A percentile compares a stretch with the other conserved stretches of the same genome.
Evolutionary conservation across 2,329 filamentous ascomycete species (phyloP).

Genomic region (Fusarium redolens): DNA sequence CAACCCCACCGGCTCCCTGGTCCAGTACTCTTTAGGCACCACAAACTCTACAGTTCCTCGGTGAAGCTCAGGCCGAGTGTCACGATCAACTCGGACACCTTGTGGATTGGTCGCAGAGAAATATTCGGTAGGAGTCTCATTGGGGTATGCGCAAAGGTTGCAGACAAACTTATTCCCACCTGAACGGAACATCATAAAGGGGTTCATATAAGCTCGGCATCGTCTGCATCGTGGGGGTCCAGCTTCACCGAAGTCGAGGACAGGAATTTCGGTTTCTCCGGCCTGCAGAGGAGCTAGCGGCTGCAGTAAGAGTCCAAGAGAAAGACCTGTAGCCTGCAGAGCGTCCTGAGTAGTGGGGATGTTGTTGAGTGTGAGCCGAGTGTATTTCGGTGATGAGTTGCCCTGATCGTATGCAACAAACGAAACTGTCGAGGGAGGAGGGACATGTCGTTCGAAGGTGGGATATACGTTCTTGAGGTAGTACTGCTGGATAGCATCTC

Average conservation of each 20-base stretch:
- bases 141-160: constrained; percentile 97
- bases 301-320: constrained; percentile 88
- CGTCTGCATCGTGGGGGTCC: constrained; percentile 92
- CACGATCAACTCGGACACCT: constrained; percentile 86
- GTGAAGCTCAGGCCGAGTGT: constrained; percentile 88
- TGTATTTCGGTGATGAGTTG: constrained; percentile 94
- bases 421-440: constrained; percentile 86
- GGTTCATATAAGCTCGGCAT: constrained; percentile 97
- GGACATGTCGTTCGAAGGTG: constrained; percentile 93
- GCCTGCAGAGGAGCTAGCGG: constrained; percentile 85
- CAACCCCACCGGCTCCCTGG: constrained; percentile 88
- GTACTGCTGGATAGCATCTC: constrained; percentile 84
- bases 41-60: constrained; percentile 95
- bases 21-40: constrained; percentile 99
- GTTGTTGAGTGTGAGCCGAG: constrained; percentile 91
- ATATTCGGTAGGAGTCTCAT: constrained; percentile 92
- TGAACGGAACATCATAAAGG: constrained; percentile 96
- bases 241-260: constrained; percentile 92
- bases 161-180: constrained; percentile 97
- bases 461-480: constrained; percentile 91
- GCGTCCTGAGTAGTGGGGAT: constrained; percentile 87
- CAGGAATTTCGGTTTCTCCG: constrained; percentile 87
- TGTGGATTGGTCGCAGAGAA: constrained; percentile 91
- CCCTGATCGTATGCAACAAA: constrained; percentile 97
- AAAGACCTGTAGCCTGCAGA: constrained; percentile 81